Base-by-base conservation (phyloP, 164 flowering plant species). In the Saururus chinensis region DNA sequence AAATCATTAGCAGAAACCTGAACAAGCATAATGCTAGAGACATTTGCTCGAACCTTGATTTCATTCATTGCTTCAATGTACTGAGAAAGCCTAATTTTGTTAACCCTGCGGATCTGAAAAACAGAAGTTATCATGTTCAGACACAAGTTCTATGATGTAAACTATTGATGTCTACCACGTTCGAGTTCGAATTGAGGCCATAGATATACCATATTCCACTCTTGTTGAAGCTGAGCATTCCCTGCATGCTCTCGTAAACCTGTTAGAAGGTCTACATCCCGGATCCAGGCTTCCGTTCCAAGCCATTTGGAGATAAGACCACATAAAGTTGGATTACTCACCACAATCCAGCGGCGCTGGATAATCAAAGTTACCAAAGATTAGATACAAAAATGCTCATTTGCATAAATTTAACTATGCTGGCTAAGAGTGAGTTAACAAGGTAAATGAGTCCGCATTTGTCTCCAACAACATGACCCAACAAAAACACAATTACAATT, bases 341-440 rank as follows among this genome's bases (percentile, higher is more conserved):
- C 82, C 64, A 81, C 82, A 68, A 81, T 73, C 85, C 85, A 81
- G 61, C 85, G 85, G n/a, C 85, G 82, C 85, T 81, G 77, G 63
- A 51, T 62, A 37, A 64, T 41, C 42, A 68, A 59, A 72, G 19
- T 53, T 30, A 40, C 17, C 22, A 66, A 53, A 62, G 24, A 53
- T 65, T 42, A 70, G 30, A 51, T 40, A 60, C n/a, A 16, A 30
- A 30, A 30, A 30, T 30, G 37, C 6, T 2, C 37, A 30, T 30
- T 6, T 30, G 37, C 37, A 30, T 2, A 30, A 30, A 30, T 6
- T 30, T 30, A 30, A 30, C 2, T 30, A 30, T 30, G 37, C n/a
- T n/a, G n/a, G n/a, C n/a, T n/a, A n/a, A n/a, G n/a, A n/a, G n/a
- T n/a, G n/a, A n/a, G n/a, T n/a, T n/a, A n/a, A n/a, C n/a, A n/a